Conservation (phyloP, 352 stramenopile species). For the Globisporangium paroecandrum region DNA sequence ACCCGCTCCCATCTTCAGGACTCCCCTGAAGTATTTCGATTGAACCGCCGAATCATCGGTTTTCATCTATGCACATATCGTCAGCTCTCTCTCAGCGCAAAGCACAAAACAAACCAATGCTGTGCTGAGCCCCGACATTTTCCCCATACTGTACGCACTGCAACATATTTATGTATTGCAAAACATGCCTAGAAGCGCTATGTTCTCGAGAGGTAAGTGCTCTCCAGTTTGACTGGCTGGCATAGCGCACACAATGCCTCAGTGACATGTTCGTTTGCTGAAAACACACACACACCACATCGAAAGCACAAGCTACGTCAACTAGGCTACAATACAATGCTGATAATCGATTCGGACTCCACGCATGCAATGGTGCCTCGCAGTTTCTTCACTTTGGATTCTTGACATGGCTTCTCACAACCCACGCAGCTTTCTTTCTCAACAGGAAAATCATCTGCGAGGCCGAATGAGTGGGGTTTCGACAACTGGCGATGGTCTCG, state of each 20-base stretch:
- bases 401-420: too few species aligned
- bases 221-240: neutral
- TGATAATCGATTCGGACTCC: neutral
- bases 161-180: neutral
- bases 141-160: neutral
- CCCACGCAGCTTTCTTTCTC: neutral
- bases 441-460: neutral
- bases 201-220: neutral
- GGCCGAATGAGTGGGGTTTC: neutral
- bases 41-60: neutral
- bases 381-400: too few species aligned
- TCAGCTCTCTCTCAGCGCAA: neutral
- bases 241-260: neutral
- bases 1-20: neutral
- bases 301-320: too few species aligned
- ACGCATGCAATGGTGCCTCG: neutral
- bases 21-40: neutral
- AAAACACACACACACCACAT: too few species aligned
- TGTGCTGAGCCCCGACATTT: neutral
- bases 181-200: neutral
- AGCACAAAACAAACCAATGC: neutral
- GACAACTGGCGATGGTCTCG: neutral
- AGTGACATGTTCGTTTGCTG: neutral
- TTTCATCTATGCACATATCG: neutral
- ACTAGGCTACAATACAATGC: neutral